These are phyloP conservation scores for Moringa oleifera DNA, from an alignment of 345 rosid genomes.

Conservation along the genomic window DNA sequence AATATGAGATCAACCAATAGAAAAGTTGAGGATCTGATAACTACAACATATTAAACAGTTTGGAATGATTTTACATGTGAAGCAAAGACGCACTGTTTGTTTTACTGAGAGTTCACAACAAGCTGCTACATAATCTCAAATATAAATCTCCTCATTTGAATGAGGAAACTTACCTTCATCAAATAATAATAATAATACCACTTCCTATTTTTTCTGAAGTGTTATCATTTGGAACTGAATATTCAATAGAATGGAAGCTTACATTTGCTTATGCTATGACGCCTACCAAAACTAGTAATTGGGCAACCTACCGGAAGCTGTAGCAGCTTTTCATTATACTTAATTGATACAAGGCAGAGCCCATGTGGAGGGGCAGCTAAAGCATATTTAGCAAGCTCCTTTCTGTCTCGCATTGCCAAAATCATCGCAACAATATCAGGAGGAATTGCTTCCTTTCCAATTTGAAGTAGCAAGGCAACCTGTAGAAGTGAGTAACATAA, in stretches of 20 bases:
- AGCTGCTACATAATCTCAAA: too few relatives aligned
- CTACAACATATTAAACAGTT: too few relatives aligned
- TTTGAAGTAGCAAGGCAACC: slow-evolving; percentile 83
- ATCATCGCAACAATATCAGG: slow-evolving; percentile 60
- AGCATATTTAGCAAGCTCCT: slow-evolving; percentile 68
- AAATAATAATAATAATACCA: too few relatives aligned
- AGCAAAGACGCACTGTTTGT: too few relatives aligned
- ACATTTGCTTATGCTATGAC: slow-evolving; percentile 51
- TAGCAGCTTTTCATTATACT: slow-evolving; percentile 60
- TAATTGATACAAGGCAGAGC: slow-evolving; percentile 61
- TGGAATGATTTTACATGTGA: too few relatives aligned
- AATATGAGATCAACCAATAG: too few relatives aligned
- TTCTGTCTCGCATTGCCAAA: slow-evolving; percentile 59
- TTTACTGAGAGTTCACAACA: too few relatives aligned
- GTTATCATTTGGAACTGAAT: not conserved
- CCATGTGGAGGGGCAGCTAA: slow-evolving; percentile 75
- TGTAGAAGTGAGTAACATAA: slow-evolving; percentile 16
- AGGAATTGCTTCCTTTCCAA: slow-evolving; percentile 81
- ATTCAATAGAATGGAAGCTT: slow-evolving; percentile 50
- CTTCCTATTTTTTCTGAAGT: too few relatives aligned
- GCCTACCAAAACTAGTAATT: slow-evolving; percentile 66
- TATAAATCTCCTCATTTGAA: too few relatives aligned
- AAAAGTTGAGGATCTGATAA: too few relatives aligned
- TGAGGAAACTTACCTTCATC: too few relatives aligned
- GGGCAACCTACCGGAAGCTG: slow-evolving; percentile 59